Percentiles rank a stretch among this genome's conserved stretches.
Conservation (phyloP, 768 basidiomycete species). For the Tricholoma bakamatsutake region DNA sequence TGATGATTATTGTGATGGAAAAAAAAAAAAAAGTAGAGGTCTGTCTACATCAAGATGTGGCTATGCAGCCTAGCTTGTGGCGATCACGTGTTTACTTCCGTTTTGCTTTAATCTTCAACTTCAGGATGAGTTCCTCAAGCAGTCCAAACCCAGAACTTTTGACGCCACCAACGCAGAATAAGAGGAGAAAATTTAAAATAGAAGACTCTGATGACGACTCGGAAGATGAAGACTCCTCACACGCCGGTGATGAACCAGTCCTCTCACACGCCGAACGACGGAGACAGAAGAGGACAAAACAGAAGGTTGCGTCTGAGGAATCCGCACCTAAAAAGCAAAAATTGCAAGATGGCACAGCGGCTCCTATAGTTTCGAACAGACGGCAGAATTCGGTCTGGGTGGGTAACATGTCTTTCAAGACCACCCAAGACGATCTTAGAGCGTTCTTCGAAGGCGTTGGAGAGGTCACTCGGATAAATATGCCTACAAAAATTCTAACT, state of each 20-base stretch:
- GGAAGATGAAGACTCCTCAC: slow-evolving; percentile 20
- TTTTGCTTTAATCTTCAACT: no score
- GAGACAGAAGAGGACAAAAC: slow-evolving; percentile 47
- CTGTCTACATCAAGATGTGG: no score
- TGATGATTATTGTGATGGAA: no score
- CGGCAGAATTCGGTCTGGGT: slow-evolving; percentile 92
- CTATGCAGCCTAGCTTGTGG: no score
- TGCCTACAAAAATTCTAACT: slow-evolving; percentile 68
- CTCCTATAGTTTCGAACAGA: slow-evolving; percentile 32
- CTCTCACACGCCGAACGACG: slow-evolving; percentile 75
- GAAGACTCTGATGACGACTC: slow-evolving; percentile 11
- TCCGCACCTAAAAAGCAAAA: slow-evolving; percentile 41
- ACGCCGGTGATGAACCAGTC: slow-evolving; percentile 37
- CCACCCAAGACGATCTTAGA: slow-evolving; percentile 66
- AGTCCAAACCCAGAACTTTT: slow-evolving; percentile 25
- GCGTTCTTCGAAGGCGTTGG: slow-evolving; percentile 66
- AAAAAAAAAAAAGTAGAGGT: no score
- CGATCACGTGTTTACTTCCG: no score
- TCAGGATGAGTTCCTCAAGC: slow-evolving; percentile 27
- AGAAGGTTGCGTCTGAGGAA: slow-evolving; percentile 21
- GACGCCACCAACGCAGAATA: slow-evolving; percentile 19
- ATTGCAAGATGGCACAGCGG: slow-evolving; percentile 31
- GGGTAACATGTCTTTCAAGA: slow-evolving; percentile 90
- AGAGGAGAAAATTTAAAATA: slow-evolving; percentile 23
- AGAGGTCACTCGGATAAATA: slow-evolving; percentile 74